These are phyloP conservation scores for Candida pseudofarinosa DNA, from an alignment of 805 yeast species.

Conservation along the genomic window DNA sequence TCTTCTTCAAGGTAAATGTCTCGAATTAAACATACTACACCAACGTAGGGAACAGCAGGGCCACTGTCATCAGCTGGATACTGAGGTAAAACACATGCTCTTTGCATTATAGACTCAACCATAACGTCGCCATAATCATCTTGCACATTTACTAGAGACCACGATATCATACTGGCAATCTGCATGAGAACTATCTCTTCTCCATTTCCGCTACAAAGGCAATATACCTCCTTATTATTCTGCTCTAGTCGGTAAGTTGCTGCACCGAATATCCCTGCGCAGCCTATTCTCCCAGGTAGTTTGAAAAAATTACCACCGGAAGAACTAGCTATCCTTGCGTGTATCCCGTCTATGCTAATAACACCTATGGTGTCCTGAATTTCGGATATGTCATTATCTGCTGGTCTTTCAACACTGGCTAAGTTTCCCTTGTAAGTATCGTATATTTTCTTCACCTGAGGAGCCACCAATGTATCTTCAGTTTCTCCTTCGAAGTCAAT, in stretches of 20 bases:
- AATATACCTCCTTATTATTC: conserved; percentile 21
- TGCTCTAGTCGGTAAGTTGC: conserved; percentile 27
- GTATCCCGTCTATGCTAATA: not conserved
- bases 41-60: conserved; percentile 22
- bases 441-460: conserved; percentile 3
- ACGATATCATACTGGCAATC: conserved; percentile 28
- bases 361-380: conserved; percentile 7
- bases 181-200: conserved; percentile 41
- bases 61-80: conserved; percentile 1
- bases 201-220: conserved; percentile 53
- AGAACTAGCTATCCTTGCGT: conserved; percentile 31
- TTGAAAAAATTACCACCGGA: conserved; percentile 56
- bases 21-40: conserved; percentile 23
- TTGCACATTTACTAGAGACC: conserved; percentile 14
- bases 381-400: not conserved
- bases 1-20: conserved; percentile 5
- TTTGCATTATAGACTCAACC: conserved; percentile 11
- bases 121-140: conserved; percentile 15
- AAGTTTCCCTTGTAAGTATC: conserved; percentile 7
- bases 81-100: conserved; percentile 7
- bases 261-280: conserved; percentile 50
- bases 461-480: not conserved
- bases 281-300: conserved; percentile 47
- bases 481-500: not conserved
- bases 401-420: not conserved